Base-by-base conservation (phyloP, 805 yeast species). In the Teunomyces tritomae region DNA sequence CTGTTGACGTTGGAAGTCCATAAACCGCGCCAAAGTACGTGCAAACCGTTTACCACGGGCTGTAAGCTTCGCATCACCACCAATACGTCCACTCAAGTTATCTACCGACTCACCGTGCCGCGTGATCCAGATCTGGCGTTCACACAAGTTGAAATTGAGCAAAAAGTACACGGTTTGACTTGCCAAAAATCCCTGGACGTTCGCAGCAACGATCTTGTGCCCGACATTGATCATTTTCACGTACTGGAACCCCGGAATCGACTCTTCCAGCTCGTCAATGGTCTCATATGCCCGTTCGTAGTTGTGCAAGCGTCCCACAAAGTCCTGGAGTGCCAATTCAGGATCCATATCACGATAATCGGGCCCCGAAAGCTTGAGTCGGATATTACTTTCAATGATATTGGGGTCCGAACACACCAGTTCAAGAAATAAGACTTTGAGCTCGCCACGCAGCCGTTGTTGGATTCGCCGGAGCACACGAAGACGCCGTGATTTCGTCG, bases 201-300 rank as follows among this genome's bases (percentile, higher is more conserved):
- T 89, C 64, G 85, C 91, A 29, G 96, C 89, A 45, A 92, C 95
- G 34, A 92, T 89, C 64, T 92, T 94, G 58, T 88, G 83, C 6
- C 99, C 98, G 8, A 91, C 97, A 64, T 92, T 92, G 48, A 92
- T 89, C 96, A 92, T 90, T 65, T 92, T 90, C 54, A 91, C 88
- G 59, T 90, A 94, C 63, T 89, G 97, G 57, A 83, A 83, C 10
- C 80, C 80, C 2, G 59, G 58, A 34, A 85, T 71, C 47, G 79
- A 80, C 59, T 85, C 92, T 56, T 86, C 92, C 14, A 74, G 79
- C 39, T 88, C 95, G 53, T 87, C 96, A 32, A 92, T 85, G 1
- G 97, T 86, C 65, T 94, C 91, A 66, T 92, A 92, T 1, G 92
- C 97, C 63, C 77, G 80, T 62, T 90, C 92, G 64, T 92, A 92